phyloP scores from a whole-genome alignment of 306 rosid species.

The Vicia sativa region DNA sequence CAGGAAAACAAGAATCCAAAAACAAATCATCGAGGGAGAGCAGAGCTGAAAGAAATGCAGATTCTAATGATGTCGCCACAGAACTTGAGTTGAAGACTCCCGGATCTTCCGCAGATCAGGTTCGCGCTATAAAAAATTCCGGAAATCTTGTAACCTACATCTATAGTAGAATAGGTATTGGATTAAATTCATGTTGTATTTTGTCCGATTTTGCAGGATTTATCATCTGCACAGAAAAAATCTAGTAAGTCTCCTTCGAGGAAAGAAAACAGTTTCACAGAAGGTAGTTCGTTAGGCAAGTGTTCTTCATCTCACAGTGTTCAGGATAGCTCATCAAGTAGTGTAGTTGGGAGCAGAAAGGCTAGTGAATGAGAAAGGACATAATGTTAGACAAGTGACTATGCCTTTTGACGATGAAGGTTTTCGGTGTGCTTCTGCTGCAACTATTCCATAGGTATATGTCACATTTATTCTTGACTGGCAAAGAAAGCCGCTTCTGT shows the following conservation, averaged over 20 bases:
- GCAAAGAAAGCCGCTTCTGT: constrained; percentile 6
- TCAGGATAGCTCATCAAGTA: constrained; percentile 77
- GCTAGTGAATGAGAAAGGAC: constrained; percentile 45
- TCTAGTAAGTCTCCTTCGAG: constrained; percentile 43
- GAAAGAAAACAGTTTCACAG: constrained; percentile 52
- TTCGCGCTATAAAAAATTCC: constrained; percentile 30
- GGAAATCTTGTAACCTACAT: constrained; percentile 16
- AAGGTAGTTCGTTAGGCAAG: constrained; percentile 68
- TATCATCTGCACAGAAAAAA: constrained; percentile 52
- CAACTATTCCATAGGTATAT: constrained; percentile 27
- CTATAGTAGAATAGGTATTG: constrained; percentile 4
- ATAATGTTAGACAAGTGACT: constrained; percentile 22
- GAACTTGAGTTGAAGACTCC: constrained; percentile 82
- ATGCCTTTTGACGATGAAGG: constrained; percentile 32
- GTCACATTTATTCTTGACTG: constrained; percentile 19
- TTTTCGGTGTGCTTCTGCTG: constrained; percentile 30
- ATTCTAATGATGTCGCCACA: constrained; percentile 64
- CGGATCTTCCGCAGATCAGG: constrained; percentile 78
- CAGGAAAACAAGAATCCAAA: constrained; percentile 57
- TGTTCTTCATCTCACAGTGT: constrained; percentile 66
- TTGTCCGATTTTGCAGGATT: constrained; percentile 53
- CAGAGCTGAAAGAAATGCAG: constrained; percentile 52
- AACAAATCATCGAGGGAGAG: constrained; percentile 61
- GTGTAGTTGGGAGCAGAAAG: constrained; percentile 54
- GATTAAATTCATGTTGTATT: constrained; percentile 20